A percentile compares a stretch with the other conserved stretches of the same genome.
Evolutionary conservation across 257 asterid species (phyloP).

Genomic region (Lantana camara): DNA sequence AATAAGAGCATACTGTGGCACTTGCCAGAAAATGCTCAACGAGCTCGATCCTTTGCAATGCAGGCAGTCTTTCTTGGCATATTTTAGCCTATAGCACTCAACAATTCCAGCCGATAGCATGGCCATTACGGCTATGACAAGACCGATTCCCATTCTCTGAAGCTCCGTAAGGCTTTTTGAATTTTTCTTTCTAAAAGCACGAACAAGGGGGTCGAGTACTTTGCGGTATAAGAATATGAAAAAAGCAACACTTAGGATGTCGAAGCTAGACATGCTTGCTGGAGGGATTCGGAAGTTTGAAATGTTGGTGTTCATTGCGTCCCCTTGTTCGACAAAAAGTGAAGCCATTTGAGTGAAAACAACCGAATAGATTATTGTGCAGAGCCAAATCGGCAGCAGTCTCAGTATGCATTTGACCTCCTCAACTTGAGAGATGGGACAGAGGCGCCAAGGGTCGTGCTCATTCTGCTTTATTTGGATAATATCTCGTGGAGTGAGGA

Average conservation of each 20-base stretch:
- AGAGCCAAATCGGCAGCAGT: conserved; percentile 90
- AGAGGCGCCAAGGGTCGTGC: conserved; percentile 67
- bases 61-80: conserved; percentile 53
- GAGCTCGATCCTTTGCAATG: conserved; percentile 82
- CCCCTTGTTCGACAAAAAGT: conserved; percentile 92
- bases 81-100: conserved; percentile 71
- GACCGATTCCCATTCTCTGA: conserved; percentile 94
- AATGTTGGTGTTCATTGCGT: conserved; percentile 67
- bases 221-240: conserved; percentile 79
- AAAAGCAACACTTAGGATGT: conserved; percentile 78
- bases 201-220: conserved; percentile 61
- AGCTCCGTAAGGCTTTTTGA: conserved; percentile 70
- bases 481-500: conserved; percentile 55
- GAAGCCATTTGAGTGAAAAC: conserved; percentile 99
- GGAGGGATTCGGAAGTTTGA: conserved; percentile 76
- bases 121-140: conserved; percentile 68
- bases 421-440: conserved; percentile 92
- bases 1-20: conserved; percentile 83
- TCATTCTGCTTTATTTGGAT: conserved; percentile 42
- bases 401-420: conserved; percentile 87
- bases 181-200: conserved; percentile 36
- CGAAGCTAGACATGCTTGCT: conserved; percentile 94
- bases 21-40: conserved; percentile 89
- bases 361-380: conserved; percentile 88
- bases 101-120: conserved; percentile 85